Conservation (phyloP, 176 grass and related monocot species). For the Hyparrhenia diplandra region DNA sequence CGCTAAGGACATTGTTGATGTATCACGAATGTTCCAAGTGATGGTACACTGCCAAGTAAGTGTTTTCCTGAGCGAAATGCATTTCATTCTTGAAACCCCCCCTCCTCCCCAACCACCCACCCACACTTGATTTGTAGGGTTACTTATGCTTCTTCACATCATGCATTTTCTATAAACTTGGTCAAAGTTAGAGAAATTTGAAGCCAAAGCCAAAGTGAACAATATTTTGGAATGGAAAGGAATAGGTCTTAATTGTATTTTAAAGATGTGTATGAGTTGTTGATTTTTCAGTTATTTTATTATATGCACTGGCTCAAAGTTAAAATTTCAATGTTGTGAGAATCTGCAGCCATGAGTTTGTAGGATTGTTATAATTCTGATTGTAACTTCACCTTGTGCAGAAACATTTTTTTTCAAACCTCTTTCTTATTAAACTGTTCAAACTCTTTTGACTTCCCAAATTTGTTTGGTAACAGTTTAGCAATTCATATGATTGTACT, state of each 20-base stretch:
- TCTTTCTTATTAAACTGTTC: neutral
- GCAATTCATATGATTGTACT: neutral
- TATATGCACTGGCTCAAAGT: neutral
- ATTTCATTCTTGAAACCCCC: neutral
- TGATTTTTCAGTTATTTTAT: neutral
- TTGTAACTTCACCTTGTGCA: neutral
- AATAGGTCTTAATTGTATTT: neutral
- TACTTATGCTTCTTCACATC: conserved; percentile 3
- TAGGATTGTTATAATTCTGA: neutral
- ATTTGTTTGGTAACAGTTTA: conserved; percentile 5
- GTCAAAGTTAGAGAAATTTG: no score
- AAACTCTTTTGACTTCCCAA: neutral
- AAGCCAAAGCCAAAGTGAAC: no score
- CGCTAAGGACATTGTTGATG: conserved; percentile 76
- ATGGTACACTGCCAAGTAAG: conserved; percentile 89
- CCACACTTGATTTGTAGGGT: neutral
- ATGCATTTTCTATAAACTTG: neutral
- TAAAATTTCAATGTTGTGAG: no score
- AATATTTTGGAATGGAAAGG: no score
- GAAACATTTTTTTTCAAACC: neutral
- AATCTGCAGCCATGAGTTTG: neutral
- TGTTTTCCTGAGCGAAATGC: neutral
- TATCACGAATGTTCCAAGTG: conserved; percentile 84
- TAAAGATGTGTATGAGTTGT: neutral
- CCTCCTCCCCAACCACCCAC: neutral